A percentile compares a stretch with the other conserved stretches of the same genome.
Conservation (phyloP, 2,329 filamentous ascomycete genomes). For the Curvularia lunata region DNA sequence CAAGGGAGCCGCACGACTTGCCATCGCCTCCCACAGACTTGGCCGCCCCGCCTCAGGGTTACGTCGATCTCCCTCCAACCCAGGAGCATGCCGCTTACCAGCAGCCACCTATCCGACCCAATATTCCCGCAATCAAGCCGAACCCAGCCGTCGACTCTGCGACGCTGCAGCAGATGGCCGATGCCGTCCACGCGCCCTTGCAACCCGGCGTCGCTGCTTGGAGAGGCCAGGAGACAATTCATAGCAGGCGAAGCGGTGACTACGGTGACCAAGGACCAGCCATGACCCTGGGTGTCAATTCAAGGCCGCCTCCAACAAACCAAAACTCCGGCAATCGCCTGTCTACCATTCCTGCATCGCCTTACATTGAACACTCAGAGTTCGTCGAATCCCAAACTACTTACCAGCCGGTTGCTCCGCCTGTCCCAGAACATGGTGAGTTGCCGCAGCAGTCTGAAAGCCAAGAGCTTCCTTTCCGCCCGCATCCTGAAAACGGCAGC, state of each 20-base stretch:
- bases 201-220: slow-evolving; percentile 49
- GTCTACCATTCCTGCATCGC: slow-evolving; percentile 56
- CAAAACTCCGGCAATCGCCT: slow-evolving; percentile 46
- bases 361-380: slow-evolving; percentile 50
- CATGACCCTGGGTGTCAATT: slow-evolving; percentile 51
- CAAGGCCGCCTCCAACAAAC: slow-evolving; percentile 64
- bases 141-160: slow-evolving; percentile 83
- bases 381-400: slow-evolving; percentile 40
- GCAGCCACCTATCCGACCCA: slow-evolving; percentile 71
- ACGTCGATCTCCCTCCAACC: slow-evolving; percentile 77
- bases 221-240: slow-evolving; percentile 41
- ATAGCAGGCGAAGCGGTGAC: slow-evolving; percentile 43
- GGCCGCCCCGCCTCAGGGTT: slow-evolving; percentile 65
- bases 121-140: slow-evolving; percentile 76
- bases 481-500: slow-evolving; percentile 35
- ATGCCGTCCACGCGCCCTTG: slow-evolving; percentile 64
- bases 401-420: slow-evolving; percentile 43
- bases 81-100: slow-evolving; percentile 78
- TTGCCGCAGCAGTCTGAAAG: slow-evolving; percentile 31
- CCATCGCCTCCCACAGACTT: slow-evolving; percentile 47
- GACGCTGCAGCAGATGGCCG: slow-evolving; percentile 80
- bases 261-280: slow-evolving; percentile 29
- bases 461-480: slow-evolving; percentile 35
- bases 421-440: slow-evolving; percentile 47
- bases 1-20: slow-evolving; percentile 36